Evolutionary conservation across 306 rosid genomes (phyloP), one percentile per base, ranked within the genome.

Genomic region (Calophaca sinica): DNA sequence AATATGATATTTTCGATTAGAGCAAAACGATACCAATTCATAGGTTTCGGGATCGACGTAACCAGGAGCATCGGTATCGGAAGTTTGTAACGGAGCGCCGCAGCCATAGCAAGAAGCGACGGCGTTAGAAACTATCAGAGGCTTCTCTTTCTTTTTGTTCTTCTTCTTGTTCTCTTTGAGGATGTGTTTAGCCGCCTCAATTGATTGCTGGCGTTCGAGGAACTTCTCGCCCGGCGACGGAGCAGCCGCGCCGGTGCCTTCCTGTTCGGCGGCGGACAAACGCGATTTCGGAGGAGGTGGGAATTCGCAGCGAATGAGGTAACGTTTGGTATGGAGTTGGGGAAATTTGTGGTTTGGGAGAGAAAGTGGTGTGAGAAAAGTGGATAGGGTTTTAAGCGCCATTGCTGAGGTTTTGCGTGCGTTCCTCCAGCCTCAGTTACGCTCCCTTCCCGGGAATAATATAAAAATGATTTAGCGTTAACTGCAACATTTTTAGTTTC

Each of bases 11-110:
- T 15, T 51, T 5, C 4, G 14, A 15, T 33, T 10, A 3, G 49
- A 55, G 12, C 4, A 28, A 15, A 45, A 20, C 31, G 5, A 48
- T 89, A 90, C 97, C 91, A 91, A 75, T 63, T 85, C 86, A 68
- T 86, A 91, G n/a, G 93, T 88, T 62, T 89, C 89, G 0, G 57
- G 67, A 70, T 91, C 90, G 1, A 88, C 96, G 50, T 78, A 91
- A 11, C 98, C 97, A 80, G 96, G 98, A 12, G 93, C 84, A 31
- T 89, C 96, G 2, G 28, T 41, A 3, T 94, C 91, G 31, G 77
- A 74, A 42, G 89, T 94, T 72, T 94, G 98, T 64, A 94, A 82
- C 41, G 94, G 94, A 82, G 97, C 97, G 9, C 98, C 98, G 5
- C 94, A 94, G 12, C 98, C 97, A 62, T 94, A 89, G 70, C 98